These are phyloP conservation scores for Oryza longistaminata DNA, from an alignment of 176 grass and related monocot genomes.

Conservation along the genomic window DNA sequence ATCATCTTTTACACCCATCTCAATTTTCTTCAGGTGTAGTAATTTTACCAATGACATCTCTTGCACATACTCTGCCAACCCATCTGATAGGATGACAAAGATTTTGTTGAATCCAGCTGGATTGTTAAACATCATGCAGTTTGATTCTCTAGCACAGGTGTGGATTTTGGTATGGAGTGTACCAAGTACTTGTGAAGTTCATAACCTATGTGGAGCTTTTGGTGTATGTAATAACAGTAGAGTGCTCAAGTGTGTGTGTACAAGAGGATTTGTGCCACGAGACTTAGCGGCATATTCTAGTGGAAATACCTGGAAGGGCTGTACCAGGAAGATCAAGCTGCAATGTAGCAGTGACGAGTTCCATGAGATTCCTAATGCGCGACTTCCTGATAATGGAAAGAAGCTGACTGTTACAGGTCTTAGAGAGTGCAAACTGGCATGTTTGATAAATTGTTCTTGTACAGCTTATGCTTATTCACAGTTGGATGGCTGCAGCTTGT, in stretches of 20 bases:
- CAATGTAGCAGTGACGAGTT: slow-evolving; percentile 48
- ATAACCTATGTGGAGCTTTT: slow-evolving; percentile 46
- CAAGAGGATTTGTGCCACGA: slow-evolving; percentile 19
- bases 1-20: not conserved
- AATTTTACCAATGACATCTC: slow-evolving; percentile 9
- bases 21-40: slow-evolving; percentile 19
- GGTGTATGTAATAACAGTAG: slow-evolving; percentile 30
- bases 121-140: slow-evolving; percentile 23
- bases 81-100: not conserved
- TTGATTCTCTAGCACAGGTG: not conserved
- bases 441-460: slow-evolving; percentile 37
- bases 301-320: slow-evolving; percentile 11
- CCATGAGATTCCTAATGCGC: slow-evolving; percentile 25
- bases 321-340: not conserved
- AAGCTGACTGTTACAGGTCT: not conserved
- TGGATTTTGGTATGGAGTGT: slow-evolving; percentile 35
- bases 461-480: slow-evolving; percentile 41
- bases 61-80: slow-evolving; percentile 39
- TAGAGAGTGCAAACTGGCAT: slow-evolving; percentile 22
- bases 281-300: not conserved
- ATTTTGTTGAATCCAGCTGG: slow-evolving; percentile 34
- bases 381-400: not conserved
- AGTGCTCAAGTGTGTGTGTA: not conserved
- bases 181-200: slow-evolving; percentile 24
- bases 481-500: slow-evolving; percentile 35